Conservation (phyloP, 495 filamentous ascomycete species). For the Aspergillus biplanus region DNA sequence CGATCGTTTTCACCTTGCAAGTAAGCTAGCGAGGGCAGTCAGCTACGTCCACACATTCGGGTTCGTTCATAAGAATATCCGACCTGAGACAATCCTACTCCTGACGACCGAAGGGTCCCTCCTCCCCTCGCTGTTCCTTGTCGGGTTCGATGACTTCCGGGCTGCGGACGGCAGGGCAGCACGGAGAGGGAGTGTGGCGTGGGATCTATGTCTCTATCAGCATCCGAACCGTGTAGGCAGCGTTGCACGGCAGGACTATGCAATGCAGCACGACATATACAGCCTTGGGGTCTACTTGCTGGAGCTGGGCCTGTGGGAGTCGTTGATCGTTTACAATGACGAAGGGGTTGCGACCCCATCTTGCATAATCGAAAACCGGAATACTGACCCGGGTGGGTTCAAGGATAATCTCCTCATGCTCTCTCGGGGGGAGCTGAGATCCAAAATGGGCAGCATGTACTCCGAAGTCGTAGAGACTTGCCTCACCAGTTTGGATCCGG, state of each 20-base stretch:
- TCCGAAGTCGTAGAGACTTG: conserved; percentile 2
- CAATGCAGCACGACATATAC: conserved; percentile 8
- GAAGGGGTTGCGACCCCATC: background rate
- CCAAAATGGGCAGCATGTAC: conserved; percentile 1
- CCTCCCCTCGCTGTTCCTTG: background rate
- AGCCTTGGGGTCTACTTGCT: conserved; percentile 7
- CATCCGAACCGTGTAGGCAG: background rate
- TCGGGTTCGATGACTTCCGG: conserved; percentile 6
- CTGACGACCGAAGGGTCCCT: background rate
- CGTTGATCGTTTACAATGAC: background rate
- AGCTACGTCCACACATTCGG: background rate
- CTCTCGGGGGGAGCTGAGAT: background rate
- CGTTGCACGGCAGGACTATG: background rate
- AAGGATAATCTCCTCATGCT: background rate
- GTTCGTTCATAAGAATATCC: background rate
- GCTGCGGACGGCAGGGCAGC: background rate
- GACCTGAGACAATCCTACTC: background rate
- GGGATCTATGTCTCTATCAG: background rate
- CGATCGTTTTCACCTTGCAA: background rate
- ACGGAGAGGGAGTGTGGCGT: too few species aligned
- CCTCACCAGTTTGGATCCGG: conserved; percentile 3
- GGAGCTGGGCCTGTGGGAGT: conserved; percentile 6
- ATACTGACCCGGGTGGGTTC: background rate
- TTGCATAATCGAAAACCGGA: background rate
- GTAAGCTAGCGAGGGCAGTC: background rate